These are phyloP conservation scores for Ramaria sp. DNA, from an alignment of 768 basidiomycete species.

Conservation along the genomic window DNA sequence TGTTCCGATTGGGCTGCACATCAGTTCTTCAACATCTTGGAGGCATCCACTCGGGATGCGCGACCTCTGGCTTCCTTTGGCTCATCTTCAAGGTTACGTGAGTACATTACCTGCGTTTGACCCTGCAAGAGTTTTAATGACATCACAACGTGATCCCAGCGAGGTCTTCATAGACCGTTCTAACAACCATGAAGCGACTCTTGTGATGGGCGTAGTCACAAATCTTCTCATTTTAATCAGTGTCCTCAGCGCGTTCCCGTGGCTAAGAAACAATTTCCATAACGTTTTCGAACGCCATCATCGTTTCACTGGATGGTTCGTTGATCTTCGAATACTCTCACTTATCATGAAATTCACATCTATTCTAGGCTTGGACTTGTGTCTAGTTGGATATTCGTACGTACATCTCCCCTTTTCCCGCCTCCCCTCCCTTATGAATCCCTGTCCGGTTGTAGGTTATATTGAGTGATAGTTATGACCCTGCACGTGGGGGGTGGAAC, in stretches of 20 bases:
- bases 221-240: constrained; percentile 46
- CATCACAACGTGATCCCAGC: constrained; percentile 16
- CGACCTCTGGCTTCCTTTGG: constrained; percentile 60
- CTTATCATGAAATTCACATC: neutral
- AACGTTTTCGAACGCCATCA: constrained; percentile 77
- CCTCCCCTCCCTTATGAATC: constrained; percentile 31
- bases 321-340: neutral
- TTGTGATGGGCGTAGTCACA: constrained; percentile 52
- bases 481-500: constrained; percentile 44
- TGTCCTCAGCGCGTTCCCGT: constrained; percentile 59
- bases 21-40: constrained; percentile 69
- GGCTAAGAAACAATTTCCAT: constrained; percentile 73
- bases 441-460: constrained; percentile 49
- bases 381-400: constrained; percentile 27
- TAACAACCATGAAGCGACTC: constrained; percentile 41
- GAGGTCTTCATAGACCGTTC: constrained; percentile 40
- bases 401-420: constrained; percentile 28
- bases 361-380: constrained; percentile 29
- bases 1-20: constrained; percentile 62
- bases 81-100: constrained; percentile 43
- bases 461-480: constrained; percentile 52
- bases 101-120: neutral
- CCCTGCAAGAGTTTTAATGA: neutral
- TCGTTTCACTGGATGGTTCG: constrained; percentile 62
- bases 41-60: constrained; percentile 71